phyloP scores from a whole-genome alignment of 345 rosid species.

The Eucalyptus lansdowneana region DNA sequence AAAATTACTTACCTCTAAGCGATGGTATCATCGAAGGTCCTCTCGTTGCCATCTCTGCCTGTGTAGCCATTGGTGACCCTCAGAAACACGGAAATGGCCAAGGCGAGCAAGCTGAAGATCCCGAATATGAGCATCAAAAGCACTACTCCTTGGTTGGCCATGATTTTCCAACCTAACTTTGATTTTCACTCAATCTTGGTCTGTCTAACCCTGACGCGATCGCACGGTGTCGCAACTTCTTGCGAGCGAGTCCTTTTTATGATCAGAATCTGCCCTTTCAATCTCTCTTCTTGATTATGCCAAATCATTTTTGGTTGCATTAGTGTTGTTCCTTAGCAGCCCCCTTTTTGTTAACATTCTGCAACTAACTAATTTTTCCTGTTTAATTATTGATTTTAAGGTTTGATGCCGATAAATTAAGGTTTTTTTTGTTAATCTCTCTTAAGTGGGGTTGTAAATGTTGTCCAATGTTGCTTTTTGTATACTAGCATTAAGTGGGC shows the following conservation, averaged over 20 bases:
- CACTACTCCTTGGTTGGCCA: background rate
- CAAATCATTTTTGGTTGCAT: background rate
- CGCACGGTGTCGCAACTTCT: background rate
- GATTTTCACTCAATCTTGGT: background rate
- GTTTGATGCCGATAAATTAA: background rate
- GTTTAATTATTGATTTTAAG: background rate
- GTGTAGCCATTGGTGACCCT: background rate
- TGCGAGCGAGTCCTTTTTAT: background rate
- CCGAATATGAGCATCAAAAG: constrained; percentile 8
- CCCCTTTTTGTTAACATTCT: background rate
- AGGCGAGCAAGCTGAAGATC: background rate
- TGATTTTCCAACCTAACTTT: background rate
- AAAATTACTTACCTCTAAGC: constrained; percentile 4
- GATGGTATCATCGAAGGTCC: constrained; percentile 8
- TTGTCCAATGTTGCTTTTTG: background rate
- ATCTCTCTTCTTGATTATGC: background rate
- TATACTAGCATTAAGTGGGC: background rate
- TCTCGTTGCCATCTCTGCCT: background rate
- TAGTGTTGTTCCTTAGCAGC: background rate
- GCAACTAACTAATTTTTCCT: too few species aligned
- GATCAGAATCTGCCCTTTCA: background rate
- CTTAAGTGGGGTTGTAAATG: background rate
- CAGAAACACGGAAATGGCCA: background rate
- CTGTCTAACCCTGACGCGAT: background rate
- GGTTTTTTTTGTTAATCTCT: background rate